Evolutionary conservation across 2,329 filamentous ascomycete species (phyloP).

Genomic region (Hypoxylon sp.): DNA sequence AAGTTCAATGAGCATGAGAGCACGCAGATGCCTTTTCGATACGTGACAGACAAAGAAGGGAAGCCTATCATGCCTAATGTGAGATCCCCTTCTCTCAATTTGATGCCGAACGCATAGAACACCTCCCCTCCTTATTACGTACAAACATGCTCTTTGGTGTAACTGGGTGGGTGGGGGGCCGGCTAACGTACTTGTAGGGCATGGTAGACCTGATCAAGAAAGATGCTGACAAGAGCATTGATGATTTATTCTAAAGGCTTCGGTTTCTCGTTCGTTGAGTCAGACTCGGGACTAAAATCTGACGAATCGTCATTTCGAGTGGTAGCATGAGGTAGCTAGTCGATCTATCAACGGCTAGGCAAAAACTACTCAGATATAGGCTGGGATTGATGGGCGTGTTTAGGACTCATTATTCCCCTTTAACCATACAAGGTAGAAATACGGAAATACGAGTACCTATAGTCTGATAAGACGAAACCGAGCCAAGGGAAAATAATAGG

Average conservation of each 20-base stretch:
- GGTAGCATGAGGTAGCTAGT: neutral
- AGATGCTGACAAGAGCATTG: conserved; percentile 92
- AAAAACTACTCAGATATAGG: neutral
- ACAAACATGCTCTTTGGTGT: neutral
- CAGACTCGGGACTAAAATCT: neutral
- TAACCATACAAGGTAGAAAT: neutral
- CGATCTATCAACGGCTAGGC: neutral
- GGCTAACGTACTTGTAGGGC: conserved; percentile 68
- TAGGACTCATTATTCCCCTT: neutral
- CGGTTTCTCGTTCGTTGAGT: neutral
- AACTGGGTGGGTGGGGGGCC: neutral
- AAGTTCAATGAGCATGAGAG: conserved; percentile 92
- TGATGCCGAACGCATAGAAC: neutral
- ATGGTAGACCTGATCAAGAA: conserved; percentile 96
- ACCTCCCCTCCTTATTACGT: neutral
- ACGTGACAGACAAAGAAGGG: conserved; percentile 82
- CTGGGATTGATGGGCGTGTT: neutral
- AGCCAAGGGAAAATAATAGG: neutral
- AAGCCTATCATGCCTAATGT: conserved; percentile 94
- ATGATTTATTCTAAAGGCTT: conserved; percentile 80
- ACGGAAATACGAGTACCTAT: neutral
- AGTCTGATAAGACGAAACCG: neutral
- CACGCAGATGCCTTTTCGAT: conserved; percentile 98
- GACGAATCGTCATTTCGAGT: neutral
- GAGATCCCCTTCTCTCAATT: conserved; percentile 52